A percentile compares a stretch with the other conserved stretches of the same genome.
Evolutionary conservation across 208 protist genomes (phyloP).

Genomic region (Histomonas meleagridis): DNA sequence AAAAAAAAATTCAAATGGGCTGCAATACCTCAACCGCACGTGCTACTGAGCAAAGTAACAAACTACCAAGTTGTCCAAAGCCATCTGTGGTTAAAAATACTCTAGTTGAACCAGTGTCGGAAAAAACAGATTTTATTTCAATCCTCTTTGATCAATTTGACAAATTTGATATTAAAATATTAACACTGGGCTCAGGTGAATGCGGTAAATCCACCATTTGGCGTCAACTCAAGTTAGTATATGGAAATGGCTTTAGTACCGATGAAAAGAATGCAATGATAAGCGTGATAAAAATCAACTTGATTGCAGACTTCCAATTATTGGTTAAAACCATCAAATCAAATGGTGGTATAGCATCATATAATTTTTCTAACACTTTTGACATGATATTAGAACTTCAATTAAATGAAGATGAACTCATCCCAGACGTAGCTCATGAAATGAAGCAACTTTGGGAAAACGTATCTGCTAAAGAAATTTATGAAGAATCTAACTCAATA

Average conservation of each 20-base stretch:
- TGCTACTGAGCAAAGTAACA: too few relatives aligned
- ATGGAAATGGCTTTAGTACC: slow-evolving; percentile 11
- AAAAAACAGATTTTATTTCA: too few relatives aligned
- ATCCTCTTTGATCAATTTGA: not conserved
- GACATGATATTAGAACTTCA: not conserved
- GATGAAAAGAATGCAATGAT: slow-evolving; percentile 3
- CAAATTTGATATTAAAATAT: not conserved
- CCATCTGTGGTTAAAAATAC: too few relatives aligned
- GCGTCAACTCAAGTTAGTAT: slow-evolving; percentile 33
- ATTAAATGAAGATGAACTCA: not conserved
- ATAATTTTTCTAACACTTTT: not conserved
- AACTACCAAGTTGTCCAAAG: too few relatives aligned
- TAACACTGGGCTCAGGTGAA: not conserved
- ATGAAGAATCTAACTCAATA: not conserved
- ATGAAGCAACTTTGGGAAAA: slow-evolving; percentile 34
- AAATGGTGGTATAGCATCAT: not conserved
- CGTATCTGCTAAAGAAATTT: not conserved
- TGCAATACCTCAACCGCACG: too few relatives aligned
- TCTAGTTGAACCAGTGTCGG: too few relatives aligned
- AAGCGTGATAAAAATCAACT: not conserved
- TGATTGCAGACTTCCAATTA: slow-evolving; percentile 8
- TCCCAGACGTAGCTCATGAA: not conserved
- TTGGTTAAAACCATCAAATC: not conserved
- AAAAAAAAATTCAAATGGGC: too few relatives aligned
- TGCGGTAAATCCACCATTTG: slow-evolving; percentile 40